Evolutionary conservation across 2,329 filamentous ascomycete species (phyloP).

Genomic region (Hypoxylon sp.): DNA sequence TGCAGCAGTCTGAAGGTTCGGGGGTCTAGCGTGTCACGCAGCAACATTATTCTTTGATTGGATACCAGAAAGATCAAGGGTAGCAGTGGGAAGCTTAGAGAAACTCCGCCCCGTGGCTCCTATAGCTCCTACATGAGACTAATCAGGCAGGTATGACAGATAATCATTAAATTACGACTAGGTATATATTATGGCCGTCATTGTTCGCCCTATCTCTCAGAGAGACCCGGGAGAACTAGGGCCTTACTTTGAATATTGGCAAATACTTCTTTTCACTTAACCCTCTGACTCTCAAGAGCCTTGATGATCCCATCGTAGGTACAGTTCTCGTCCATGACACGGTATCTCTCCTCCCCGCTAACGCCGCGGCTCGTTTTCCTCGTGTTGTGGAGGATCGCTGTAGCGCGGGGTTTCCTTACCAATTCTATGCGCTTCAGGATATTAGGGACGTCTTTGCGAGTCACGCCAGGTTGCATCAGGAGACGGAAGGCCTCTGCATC

Average conservation of each 20-base stretch:
- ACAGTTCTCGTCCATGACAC: conserved; percentile 33
- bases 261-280: not conserved
- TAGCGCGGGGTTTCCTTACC: conserved; percentile 35
- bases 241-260: not conserved
- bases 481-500: conserved; percentile 44
- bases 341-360: conserved; percentile 33
- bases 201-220: conserved; percentile 13
- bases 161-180: not conserved
- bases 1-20: not conserved
- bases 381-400: conserved; percentile 39
- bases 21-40: conserved; percentile 33
- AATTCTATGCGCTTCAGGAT: conserved; percentile 39
- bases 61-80: conserved; percentile 14
- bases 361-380: conserved; percentile 28
- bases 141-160: conserved; percentile 2
- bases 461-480: conserved; percentile 38
- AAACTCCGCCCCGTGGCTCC: conserved; percentile 21
- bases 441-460: conserved; percentile 33
- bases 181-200: conserved; percentile 10
- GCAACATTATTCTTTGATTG: conserved; percentile 6
- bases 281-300: conserved; percentile 17
- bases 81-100: conserved; percentile 7
- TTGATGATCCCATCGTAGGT: conserved; percentile 43
- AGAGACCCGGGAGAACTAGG: not conserved
- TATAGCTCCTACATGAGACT: conserved; percentile 16